Evolutionary conservation across 192 early-diverging fungal species (phyloP).

Genomic region (Entomortierella chlamydospora): DNA sequence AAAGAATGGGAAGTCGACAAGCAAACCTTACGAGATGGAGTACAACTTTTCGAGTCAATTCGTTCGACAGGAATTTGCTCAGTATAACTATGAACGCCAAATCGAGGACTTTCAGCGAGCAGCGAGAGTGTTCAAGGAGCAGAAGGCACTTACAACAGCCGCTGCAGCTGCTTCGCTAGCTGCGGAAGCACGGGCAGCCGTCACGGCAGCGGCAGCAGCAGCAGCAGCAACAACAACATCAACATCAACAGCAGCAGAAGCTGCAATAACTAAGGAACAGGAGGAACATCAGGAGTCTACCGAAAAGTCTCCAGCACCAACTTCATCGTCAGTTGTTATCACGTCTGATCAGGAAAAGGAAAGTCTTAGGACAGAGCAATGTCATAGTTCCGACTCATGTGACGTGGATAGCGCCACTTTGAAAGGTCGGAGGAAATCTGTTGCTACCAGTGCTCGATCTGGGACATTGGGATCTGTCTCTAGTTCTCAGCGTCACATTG

Average conservation of each 20-base stretch:
- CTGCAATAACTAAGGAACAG: background rate
- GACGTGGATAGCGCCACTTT: background rate
- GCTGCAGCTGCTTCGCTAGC: constrained; percentile 22
- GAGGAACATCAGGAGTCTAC: background rate
- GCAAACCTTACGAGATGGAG: constrained; percentile 13
- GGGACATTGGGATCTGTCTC: constrained; percentile 7
- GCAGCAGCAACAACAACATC: constrained; percentile 10
- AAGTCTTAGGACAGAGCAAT: background rate
- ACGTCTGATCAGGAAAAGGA: constrained; percentile 19
- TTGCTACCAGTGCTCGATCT: constrained; percentile 6
- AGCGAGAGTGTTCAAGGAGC: constrained; percentile 40
- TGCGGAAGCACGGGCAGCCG: constrained; percentile 30
- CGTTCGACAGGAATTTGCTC: constrained; percentile 34
- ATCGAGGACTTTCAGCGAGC: constrained; percentile 51
- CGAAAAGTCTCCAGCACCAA: constrained; percentile 5
- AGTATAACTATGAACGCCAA: constrained; percentile 50
- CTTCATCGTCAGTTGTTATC: constrained; percentile 7
- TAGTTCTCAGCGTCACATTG: constrained; percentile 26
- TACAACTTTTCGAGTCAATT: constrained; percentile 31
- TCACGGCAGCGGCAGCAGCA: constrained; percentile 21
- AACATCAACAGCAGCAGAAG: background rate
- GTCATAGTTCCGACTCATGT: background rate
- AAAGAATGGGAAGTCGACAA: background rate
- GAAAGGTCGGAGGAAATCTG: constrained; percentile 8
- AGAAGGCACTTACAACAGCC: constrained; percentile 33